A percentile compares a stretch with the other conserved stretches of the same genome.
Conservation (phyloP, 768 basidiomycete species). For the Porphyrellus cyaneotinctus region DNA sequence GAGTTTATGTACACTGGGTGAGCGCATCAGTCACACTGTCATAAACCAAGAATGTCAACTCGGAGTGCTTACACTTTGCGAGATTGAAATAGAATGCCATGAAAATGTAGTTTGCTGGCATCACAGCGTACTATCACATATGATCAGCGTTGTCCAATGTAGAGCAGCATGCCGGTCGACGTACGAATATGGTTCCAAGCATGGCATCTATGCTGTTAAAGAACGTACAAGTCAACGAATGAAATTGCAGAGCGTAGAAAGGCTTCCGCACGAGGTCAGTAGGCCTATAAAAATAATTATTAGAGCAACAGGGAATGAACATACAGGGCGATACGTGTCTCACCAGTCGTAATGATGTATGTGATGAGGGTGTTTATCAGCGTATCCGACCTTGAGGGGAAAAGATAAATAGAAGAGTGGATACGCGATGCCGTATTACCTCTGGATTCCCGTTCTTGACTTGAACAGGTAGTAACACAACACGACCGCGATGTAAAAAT, state of each 20-base stretch:
- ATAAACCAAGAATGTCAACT: not conserved
- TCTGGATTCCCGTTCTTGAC: slow-evolving; percentile 49
- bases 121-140: slow-evolving; percentile 37
- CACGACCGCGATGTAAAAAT: slow-evolving; percentile 46
- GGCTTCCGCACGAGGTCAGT: slow-evolving; percentile 33
- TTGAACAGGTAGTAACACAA: slow-evolving; percentile 46
- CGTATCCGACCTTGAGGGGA: slow-evolving; percentile 43
- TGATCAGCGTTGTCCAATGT: not conserved
- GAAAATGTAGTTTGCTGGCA: slow-evolving; percentile 56
- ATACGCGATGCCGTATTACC: slow-evolving; percentile 28
- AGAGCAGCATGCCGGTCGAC: not conserved
- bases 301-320: slow-evolving; percentile 9
- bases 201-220: slow-evolving; percentile 42
- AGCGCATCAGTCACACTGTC: not conserved
- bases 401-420: not conserved
- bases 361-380: slow-evolving; percentile 45
- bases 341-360: slow-evolving; percentile 55
- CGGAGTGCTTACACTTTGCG: slow-evolving; percentile 44
- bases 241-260: not conserved
- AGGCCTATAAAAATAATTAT: slow-evolving; percentile 33
- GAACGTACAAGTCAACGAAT: not conserved
- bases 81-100: slow-evolving; percentile 51
- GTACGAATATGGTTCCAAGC: slow-evolving; percentile 40
- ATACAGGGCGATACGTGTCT: slow-evolving; percentile 14
- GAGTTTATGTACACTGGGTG: slow-evolving; percentile 52